Conservation (phyloP, 2,329 filamentous ascomycete species). For the Curvularia lunata region DNA sequence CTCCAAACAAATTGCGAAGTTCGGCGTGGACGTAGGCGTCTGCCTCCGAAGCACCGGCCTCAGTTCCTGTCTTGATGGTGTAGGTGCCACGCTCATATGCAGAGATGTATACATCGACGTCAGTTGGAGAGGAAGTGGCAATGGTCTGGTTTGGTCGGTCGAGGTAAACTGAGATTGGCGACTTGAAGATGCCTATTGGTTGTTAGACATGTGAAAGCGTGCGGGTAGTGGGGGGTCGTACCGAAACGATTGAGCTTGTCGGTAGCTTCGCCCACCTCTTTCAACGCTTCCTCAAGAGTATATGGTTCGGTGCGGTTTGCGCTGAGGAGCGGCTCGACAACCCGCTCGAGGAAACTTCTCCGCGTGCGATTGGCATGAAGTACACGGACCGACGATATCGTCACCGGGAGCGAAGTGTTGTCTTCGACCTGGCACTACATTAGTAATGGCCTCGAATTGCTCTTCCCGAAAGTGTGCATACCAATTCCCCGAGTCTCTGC, state of each 20-base stretch:
- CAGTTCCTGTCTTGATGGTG: conserved; percentile 91
- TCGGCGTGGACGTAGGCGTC: conserved; percentile 88
- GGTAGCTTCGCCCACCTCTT: conserved; percentile 71
- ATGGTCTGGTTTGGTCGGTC: conserved; percentile 75
- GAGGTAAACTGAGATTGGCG: conserved; percentile 80
- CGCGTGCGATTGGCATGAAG: conserved; percentile 86
- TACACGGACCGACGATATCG: conserved; percentile 83
- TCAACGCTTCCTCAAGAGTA: conserved; percentile 77
- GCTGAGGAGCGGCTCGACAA: conserved; percentile 79
- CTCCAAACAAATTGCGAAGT: conserved; percentile 91
- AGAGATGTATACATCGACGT: conserved; percentile 80
- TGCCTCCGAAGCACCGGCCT: conserved; percentile 91
- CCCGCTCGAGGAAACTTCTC: conserved; percentile 77
- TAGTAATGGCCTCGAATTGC: conserved; percentile 12
- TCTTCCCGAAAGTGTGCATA: conserved; percentile 48
- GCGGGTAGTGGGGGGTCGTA: conserved; percentile 51
- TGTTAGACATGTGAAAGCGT: conserved; percentile 23
- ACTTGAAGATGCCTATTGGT: conserved; percentile 78
- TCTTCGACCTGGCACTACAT: conserved; percentile 66
- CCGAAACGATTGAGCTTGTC: conserved; percentile 81
- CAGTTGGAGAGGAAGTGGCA: conserved; percentile 72
- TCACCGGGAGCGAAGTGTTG: conserved; percentile 86
- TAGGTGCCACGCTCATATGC: conserved; percentile 82
- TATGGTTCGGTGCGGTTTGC: conserved; percentile 70
- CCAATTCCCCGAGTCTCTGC: conserved; percentile 68